Evolutionary conservation across 805 yeast species (phyloP).

Genomic region (Yueomyces sinensis): DNA sequence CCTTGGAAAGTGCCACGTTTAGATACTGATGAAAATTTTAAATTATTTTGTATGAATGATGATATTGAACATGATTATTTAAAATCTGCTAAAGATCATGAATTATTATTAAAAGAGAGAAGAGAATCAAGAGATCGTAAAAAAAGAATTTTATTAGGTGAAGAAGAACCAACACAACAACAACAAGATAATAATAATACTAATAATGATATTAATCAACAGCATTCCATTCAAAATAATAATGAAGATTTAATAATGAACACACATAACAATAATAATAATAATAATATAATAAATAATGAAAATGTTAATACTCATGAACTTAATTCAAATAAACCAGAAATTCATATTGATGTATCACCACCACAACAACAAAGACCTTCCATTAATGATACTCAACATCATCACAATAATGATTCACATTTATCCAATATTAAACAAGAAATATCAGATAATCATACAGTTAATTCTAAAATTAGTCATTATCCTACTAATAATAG

Average conservation of each 20-base stretch:
- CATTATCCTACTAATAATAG: too few species aligned
- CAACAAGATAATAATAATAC: not conserved
- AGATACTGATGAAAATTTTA: conserved; percentile 54
- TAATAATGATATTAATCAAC: not conserved
- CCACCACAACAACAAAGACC: not conserved
- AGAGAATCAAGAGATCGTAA: conserved; percentile 8
- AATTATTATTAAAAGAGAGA: conserved; percentile 41
- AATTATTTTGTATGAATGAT: conserved; percentile 50
- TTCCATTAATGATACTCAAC: not conserved
- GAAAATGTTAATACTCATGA: not conserved
- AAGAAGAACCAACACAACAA: not conserved
- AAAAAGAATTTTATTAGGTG: not conserved
- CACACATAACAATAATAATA: not conserved
- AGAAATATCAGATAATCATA: not conserved
- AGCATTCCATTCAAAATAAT: too few species aligned
- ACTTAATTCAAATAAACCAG: not conserved
- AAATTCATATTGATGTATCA: not conserved
- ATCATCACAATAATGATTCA: not conserved
- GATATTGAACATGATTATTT: conserved; percentile 67
- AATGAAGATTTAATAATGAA: too few species aligned
- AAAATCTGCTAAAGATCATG: conserved; percentile 61
- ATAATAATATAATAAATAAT: too few species aligned
- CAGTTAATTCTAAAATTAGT: not conserved
- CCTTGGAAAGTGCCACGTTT: conserved; percentile 77
- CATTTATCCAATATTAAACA: not conserved